Evolutionary conservation across 75 land plant genomes (phyloP).

Genomic region (Adiantum capillusveneris): DNA sequence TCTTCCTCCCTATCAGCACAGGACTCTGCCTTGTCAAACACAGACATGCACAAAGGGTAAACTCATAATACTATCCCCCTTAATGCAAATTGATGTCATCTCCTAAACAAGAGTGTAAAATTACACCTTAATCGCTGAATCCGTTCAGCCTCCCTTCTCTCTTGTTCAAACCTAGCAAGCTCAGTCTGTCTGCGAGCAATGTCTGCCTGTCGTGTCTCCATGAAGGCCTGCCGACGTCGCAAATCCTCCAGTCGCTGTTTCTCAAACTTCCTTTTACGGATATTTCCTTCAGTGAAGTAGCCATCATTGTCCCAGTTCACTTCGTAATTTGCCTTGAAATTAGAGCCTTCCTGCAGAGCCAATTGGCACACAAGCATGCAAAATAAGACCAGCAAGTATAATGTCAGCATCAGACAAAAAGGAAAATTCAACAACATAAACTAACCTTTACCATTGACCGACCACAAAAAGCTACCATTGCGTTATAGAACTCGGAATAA

Average conservation of each 20-base stretch:
- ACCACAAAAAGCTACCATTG: slow-evolving; percentile 66
- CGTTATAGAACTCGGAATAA: slow-evolving; percentile 60
- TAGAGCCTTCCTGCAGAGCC: slow-evolving; percentile 69
- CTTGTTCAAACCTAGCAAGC: slow-evolving; percentile 17
- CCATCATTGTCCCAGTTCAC: slow-evolving; percentile 76
- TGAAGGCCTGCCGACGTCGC: slow-evolving; percentile 2
- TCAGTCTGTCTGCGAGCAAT: slow-evolving; percentile 15
- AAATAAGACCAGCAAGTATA: no score
- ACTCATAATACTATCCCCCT: neutral
- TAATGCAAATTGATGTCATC: neutral
- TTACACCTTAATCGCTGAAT: slow-evolving; percentile 2
- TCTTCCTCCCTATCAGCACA: slow-evolving; percentile 23
- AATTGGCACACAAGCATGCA: no score
- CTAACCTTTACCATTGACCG: slow-evolving; percentile 84
- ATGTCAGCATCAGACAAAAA: no score
- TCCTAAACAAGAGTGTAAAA: neutral
- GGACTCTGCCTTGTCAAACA: slow-evolving; percentile 10
- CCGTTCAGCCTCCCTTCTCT: slow-evolving; percentile 1
- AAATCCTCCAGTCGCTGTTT: slow-evolving; percentile 16
- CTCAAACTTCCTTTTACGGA: slow-evolving; percentile 27
- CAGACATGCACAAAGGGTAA: neutral
- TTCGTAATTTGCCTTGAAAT: slow-evolving; percentile 63
- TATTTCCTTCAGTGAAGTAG: slow-evolving; percentile 30
- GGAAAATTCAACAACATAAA: no score
- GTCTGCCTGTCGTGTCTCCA: slow-evolving; percentile 21